Evolutionary conservation across 1,284 basidiomycete species (phyloP).

Genomic region (Cutaneotrichosporon dermatis): DNA sequence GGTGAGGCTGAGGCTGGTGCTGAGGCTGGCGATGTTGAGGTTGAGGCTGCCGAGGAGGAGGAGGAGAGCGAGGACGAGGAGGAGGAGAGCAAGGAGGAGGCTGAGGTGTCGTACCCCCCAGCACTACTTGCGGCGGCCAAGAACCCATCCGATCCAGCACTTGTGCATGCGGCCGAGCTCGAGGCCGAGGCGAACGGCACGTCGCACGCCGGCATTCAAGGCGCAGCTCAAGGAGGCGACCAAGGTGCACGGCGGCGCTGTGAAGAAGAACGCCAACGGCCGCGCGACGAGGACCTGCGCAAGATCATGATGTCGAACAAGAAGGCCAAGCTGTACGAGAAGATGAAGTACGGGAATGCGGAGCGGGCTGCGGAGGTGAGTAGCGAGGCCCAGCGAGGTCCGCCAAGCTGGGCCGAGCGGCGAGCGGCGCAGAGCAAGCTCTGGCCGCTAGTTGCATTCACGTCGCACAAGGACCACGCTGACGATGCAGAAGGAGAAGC

Average conservation of each 20-base stretch:
- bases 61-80: slow-evolving; percentile 40
- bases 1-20: slow-evolving; percentile 41
- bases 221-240: slow-evolving; percentile 67
- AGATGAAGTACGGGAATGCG: slow-evolving; percentile 83
- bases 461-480: neutral
- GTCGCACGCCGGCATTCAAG: slow-evolving; percentile 76
- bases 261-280: slow-evolving; percentile 31
- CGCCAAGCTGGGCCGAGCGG: too few species aligned
- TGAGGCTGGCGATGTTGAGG: slow-evolving; percentile 43
- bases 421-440: too few species aligned
- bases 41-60: slow-evolving; percentile 26
- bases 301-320: slow-evolving; percentile 99
- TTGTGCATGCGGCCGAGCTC: slow-evolving; percentile 82
- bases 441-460: too few species aligned
- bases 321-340: slow-evolving; percentile 91
- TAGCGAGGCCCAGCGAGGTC: slow-evolving; percentile 8
- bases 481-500: slow-evolving; percentile 54
- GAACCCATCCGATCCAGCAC: slow-evolving; percentile 61
- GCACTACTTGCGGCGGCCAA: slow-evolving; percentile 58
- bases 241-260: slow-evolving; percentile 51
- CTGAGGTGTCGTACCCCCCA: slow-evolving; percentile 46
- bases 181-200: slow-evolving; percentile 87
- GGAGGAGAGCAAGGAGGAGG: slow-evolving; percentile 34
- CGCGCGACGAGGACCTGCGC: slow-evolving; percentile 76
- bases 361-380: slow-evolving; percentile 77